Conservation (phyloP, 75 land plant genomes). For the Chamaecyparis obtusa region DNA sequence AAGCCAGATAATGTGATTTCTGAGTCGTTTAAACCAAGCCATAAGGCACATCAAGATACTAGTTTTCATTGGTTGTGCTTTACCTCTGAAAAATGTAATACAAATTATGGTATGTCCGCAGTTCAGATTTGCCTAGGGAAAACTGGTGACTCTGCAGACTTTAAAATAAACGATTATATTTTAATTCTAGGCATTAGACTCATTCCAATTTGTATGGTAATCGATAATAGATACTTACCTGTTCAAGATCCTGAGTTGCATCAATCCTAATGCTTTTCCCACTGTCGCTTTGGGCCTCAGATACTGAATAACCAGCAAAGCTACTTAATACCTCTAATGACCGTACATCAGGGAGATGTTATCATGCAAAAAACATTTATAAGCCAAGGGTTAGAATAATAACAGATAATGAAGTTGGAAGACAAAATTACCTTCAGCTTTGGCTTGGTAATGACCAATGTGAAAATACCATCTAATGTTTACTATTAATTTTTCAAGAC, state of each 20-base stretch:
- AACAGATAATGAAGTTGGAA: background rate
- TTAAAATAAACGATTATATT: background rate
- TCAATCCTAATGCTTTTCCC: background rate
- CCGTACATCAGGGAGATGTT: background rate
- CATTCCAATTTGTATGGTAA: background rate
- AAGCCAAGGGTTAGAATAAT: background rate
- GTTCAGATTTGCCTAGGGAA: background rate
- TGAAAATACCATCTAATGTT: background rate
- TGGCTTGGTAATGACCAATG: background rate
- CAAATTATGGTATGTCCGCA: background rate
- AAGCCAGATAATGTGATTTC: background rate
- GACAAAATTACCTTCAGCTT: slow-evolving; percentile 6
- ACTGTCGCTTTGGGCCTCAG: background rate
- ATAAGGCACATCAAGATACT: background rate
- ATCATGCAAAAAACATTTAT: background rate
- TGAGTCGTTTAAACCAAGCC: background rate
- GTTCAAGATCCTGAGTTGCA: background rate
- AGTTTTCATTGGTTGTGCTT: background rate
- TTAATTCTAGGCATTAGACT: background rate
- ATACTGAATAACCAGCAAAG: background rate
- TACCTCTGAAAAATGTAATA: background rate
- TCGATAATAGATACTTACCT: background rate
- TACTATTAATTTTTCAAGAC: background rate
- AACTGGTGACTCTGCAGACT: background rate
- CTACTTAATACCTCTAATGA: background rate